phyloP scores from a whole-genome alignment of 129 eudicot genomes.

The Deinandra increscens region DNA sequence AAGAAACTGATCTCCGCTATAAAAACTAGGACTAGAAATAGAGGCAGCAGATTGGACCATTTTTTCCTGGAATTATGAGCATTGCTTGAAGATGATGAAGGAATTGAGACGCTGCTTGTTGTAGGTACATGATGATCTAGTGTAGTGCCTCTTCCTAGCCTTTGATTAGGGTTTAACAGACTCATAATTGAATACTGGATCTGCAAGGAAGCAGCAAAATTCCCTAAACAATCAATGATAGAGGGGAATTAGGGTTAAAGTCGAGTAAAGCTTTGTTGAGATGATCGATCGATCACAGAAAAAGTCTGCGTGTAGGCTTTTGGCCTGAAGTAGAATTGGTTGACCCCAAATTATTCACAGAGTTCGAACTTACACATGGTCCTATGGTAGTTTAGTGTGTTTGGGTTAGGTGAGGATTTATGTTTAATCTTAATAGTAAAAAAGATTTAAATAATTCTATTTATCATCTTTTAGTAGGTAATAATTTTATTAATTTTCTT shows the following conservation, averaged over 20 bases:
- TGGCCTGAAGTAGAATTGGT: background rate
- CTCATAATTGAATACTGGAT: conserved; percentile 18
- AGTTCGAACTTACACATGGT: too few relatives aligned
- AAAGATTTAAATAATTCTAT: too few relatives aligned
- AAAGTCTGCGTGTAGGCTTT: background rate
- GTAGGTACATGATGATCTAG: conserved; percentile 8
- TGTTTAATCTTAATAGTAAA: too few relatives aligned
- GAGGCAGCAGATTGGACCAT: conserved; percentile 57
- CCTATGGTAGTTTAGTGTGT: too few relatives aligned
- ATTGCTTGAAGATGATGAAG: conserved; percentile 14
- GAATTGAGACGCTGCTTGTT: conserved; percentile 19
- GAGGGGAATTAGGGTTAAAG: conserved; percentile 16
- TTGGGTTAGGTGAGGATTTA: too few relatives aligned
- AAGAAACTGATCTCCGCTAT: conserved; percentile 69
- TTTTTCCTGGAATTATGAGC: conserved; percentile 37
- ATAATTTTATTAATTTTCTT: too few relatives aligned
- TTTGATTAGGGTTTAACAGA: conserved; percentile 32
- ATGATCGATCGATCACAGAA: background rate
- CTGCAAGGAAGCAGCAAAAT: background rate
- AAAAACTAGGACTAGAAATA: conserved; percentile 63
- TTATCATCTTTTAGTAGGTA: too few relatives aligned
- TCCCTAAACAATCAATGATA: background rate
- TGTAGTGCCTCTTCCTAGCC: conserved; percentile 22
- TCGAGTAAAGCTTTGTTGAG: background rate
- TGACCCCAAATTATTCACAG: too few relatives aligned